phyloP scores from a whole-genome alignment of 768 basidiomycete genomes.

The Xerocomus spinulosus region DNA sequence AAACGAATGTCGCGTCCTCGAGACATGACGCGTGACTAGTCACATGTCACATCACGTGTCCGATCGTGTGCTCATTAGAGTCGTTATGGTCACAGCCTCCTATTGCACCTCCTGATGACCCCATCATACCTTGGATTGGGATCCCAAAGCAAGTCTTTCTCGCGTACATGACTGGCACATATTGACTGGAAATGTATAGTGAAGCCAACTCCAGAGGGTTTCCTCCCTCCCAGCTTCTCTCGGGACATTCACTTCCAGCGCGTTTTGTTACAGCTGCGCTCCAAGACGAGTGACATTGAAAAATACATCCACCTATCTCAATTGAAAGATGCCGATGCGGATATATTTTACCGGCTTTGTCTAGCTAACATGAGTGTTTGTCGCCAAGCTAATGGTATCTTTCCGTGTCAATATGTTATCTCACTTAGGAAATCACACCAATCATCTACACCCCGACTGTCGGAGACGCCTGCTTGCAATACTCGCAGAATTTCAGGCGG shows the following conservation, averaged over 20 bases:
- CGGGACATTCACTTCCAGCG: slow-evolving; percentile 50
- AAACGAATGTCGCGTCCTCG: slow-evolving; percentile 9
- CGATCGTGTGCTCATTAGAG: not conserved
- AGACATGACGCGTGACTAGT: slow-evolving; percentile 14
- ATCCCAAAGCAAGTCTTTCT: slow-evolving; percentile 41
- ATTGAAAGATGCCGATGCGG: slow-evolving; percentile 66
- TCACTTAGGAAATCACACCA: slow-evolving; percentile 53
- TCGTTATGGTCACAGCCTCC: slow-evolving; percentile 20
- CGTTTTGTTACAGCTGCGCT: slow-evolving; percentile 65
- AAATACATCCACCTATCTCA: slow-evolving; percentile 82
- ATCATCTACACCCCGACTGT: slow-evolving; percentile 92
- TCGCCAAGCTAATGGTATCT: not conserved
- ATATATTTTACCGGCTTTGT: slow-evolving; percentile 77
- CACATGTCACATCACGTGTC: slow-evolving; percentile 11
- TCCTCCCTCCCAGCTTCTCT: slow-evolving; percentile 57
- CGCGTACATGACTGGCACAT: not conserved
- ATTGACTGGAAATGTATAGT: slow-evolving; percentile 27
- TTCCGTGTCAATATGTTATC: not conserved
- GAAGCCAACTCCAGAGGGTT: slow-evolving; percentile 44
- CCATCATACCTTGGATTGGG: slow-evolving; percentile 63
- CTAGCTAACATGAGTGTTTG: slow-evolving; percentile 52
- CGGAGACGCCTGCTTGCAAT: slow-evolving; percentile 85
- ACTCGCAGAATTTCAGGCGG: slow-evolving; percentile 69
- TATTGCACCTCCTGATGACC: too few relatives aligned
- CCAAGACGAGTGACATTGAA: slow-evolving; percentile 70